Base-by-base conservation (phyloP, 2,329 filamentous ascomycete genomes). In the Calonectria pauciramosa region DNA sequence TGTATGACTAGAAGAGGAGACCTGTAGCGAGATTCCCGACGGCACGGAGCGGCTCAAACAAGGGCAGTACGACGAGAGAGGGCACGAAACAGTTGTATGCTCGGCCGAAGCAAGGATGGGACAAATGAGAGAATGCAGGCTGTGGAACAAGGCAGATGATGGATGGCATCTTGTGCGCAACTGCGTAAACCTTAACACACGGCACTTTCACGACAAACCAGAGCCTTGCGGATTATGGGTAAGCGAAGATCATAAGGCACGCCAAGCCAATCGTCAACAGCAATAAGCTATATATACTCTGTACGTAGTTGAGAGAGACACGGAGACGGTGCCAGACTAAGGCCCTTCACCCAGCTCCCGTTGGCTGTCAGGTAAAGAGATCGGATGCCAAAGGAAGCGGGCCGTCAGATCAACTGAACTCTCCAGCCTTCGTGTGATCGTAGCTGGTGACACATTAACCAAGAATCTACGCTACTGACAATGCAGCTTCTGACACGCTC, bases 21-120 rank as follows among this genome's bases (percentile, higher is more conserved):
- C 44, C 73, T 75, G 71, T 78, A 73, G 72, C 77, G 79, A 79
- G 71, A 78, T 73, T 70, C 38, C 67, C 71, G 38, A 73, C 47
- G 51, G 67, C 38, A 65, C 71, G 60, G 71, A 16, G 51, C 60
- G 44, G 52, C 66, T 67, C 47, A 69, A 68, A 54, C 70, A 64
- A 41, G 56, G 36, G 36, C 30, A 64, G 77, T 76, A 66, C 67
- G 65, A 77, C 54, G 56, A 47, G 66, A 63, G 49, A 60, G 32
- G 70, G 34, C 64, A 67, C 20, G 26, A 34, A 28, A 36, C 49
- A 38, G 63, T 54, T 36, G 18, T 52, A 34, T 69, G 59, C 44
- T 65, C 32, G 32, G 51, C 23, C 67, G 51, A 67, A 54, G 32
- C n/a, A 41, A 34, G 30, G 34, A 26, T 26, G 11, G 8, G 32